Conservation (phyloP, 148 eudicot genomes). For the Cornus controversa region DNA sequence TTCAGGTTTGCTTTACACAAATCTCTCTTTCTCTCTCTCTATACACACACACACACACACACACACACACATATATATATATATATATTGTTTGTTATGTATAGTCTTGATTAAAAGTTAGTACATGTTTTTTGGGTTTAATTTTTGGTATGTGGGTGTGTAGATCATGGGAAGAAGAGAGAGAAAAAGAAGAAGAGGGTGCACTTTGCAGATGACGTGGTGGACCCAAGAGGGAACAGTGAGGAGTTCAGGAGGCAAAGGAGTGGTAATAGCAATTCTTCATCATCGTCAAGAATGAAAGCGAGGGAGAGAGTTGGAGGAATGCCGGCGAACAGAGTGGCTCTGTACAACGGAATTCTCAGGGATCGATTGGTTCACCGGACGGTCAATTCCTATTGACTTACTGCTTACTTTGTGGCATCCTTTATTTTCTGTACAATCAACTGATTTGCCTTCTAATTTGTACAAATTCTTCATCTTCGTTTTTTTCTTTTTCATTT, state of each 20-base stretch:
- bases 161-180: conserved; percentile 19
- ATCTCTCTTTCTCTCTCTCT: neutral
- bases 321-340: conserved; percentile 72
- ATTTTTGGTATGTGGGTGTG: neutral
- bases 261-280: conserved; percentile 5
- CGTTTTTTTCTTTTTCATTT: neutral
- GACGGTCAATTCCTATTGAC: conserved; percentile 43
- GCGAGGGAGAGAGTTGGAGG: conserved; percentile 16
- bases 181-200: conserved; percentile 65
- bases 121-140: neutral
- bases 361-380: conserved; percentile 66
- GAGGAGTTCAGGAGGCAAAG: conserved; percentile 58
- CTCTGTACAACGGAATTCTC: conserved; percentile 75
- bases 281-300: neutral
- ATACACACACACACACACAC: neutral
- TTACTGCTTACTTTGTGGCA: neutral
- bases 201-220: conserved; percentile 87
- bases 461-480: conserved; percentile 13
- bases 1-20: conserved; percentile 31
- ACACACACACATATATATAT: neutral
- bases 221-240: conserved; percentile 65
- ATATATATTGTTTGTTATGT: neutral
- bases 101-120: neutral
- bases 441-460: conserved; percentile 12
- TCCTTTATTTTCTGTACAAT: neutral